Evolutionary conservation across 768 basidiomycete species (phyloP).

Genomic region (Chalciporus piperatus): DNA sequence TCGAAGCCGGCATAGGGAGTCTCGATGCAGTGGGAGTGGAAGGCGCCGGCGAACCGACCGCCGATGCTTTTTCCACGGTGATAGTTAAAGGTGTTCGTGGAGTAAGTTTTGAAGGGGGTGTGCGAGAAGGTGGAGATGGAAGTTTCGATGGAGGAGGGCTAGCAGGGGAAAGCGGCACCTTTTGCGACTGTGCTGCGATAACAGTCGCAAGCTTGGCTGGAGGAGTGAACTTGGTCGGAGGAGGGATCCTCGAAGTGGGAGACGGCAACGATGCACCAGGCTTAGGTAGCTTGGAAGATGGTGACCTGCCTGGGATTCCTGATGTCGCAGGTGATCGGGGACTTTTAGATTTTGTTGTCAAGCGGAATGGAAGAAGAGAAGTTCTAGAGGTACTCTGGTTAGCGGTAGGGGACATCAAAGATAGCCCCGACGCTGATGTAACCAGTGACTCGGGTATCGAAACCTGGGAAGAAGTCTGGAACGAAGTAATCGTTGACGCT

Average conservation of each 20-base stretch:
- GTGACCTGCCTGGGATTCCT: neutral
- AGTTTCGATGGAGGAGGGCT: slow-evolving; percentile 18
- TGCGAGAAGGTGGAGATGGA: slow-evolving; percentile 16
- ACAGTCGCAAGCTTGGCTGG: slow-evolving; percentile 30
- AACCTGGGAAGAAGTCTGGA: slow-evolving; percentile 18
- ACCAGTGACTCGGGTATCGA: slow-evolving; percentile 15
- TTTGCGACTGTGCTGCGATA: slow-evolving; percentile 25
- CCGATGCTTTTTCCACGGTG: slow-evolving; percentile 5
- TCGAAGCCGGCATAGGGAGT: slow-evolving; percentile 25
- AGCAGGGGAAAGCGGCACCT: neutral
- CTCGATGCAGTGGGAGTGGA: slow-evolving; percentile 9
- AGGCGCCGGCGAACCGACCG: neutral
- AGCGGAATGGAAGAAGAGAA: slow-evolving; percentile 29
- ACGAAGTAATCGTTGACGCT: slow-evolving; percentile 26
- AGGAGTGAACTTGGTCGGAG: slow-evolving; percentile 26
- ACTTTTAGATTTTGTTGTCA: slow-evolving; percentile 25
- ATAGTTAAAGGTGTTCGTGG: slow-evolving; percentile 5
- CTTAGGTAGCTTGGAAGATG: slow-evolving; percentile 16
- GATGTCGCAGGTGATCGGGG: slow-evolving; percentile 12
- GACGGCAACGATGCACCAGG: slow-evolving; percentile 4
- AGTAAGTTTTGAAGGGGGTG: slow-evolving; percentile 4
- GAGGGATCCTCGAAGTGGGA: slow-evolving; percentile 20
- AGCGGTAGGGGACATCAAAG: slow-evolving; percentile 4
- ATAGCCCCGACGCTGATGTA: slow-evolving; percentile 17
- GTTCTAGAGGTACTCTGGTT: slow-evolving; percentile 15